Percentiles rank a stretch among this genome's conserved stretches.
Conservation (phyloP, 2,329 filamentous ascomycete genomes). For the Aspergillus proliferans region DNA sequence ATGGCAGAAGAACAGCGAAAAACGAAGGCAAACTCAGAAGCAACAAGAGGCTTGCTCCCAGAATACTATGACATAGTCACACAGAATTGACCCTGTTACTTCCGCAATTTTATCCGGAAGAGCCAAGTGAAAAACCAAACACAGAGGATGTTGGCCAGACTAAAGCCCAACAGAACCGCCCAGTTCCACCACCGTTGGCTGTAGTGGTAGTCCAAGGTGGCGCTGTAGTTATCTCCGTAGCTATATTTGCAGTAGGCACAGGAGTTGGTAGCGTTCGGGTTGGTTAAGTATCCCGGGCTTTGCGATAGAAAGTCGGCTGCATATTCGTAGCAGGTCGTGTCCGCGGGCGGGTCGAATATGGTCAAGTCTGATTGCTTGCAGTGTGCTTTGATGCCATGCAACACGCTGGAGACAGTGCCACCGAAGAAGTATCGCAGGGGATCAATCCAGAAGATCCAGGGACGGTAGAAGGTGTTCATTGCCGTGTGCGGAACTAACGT, state of each 20-base stretch:
- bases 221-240: not conserved
- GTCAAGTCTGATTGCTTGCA: conserved; percentile 1
- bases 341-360: conserved; percentile 2
- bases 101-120: too few relatives aligned
- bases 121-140: too few relatives aligned
- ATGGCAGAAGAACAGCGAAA: too few relatives aligned
- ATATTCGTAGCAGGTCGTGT: conserved; percentile 4
- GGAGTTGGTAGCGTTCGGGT: not conserved
- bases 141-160: not conserved
- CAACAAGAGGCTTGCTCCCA: too few relatives aligned
- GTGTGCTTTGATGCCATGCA: not conserved
- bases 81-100: too few relatives aligned
- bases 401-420: not conserved
- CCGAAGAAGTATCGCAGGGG: conserved; percentile 7
- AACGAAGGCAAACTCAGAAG: too few relatives aligned
- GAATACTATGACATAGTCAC: too few relatives aligned
- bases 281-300: not conserved
- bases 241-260: conserved; percentile 3
- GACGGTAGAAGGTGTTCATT: conserved; percentile 5
- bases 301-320: not conserved
- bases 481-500: not conserved
- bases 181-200: conserved; percentile 3
- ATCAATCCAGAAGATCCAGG: conserved; percentile 7
- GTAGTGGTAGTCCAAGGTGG: conserved; percentile 1
- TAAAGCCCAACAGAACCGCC: conserved; percentile 5